A percentile compares a stretch with the other conserved stretches of the same genome.
Conservation (phyloP, 225 moss, liverwort and hornwort species). For the Polytrichum commune region DNA sequence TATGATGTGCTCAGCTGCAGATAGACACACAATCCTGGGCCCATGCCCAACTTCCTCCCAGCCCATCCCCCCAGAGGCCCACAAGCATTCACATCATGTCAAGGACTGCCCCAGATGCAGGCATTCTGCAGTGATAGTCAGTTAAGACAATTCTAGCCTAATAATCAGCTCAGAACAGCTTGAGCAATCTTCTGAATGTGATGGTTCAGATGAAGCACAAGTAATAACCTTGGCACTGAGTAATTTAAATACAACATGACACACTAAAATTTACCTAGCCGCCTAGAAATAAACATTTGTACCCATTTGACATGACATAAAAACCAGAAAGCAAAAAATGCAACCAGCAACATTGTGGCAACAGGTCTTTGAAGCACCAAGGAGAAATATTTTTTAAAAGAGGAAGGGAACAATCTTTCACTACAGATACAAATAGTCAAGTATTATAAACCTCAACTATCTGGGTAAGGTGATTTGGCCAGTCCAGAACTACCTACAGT, state of each 20-base stretch:
- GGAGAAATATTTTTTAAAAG: constrained; percentile 18
- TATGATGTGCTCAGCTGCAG: constrained; percentile 33
- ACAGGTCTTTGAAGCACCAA: constrained; percentile 5
- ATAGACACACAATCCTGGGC: constrained; percentile 35
- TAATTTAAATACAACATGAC: too few relatives aligned
- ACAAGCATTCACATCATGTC: constrained; percentile 33
- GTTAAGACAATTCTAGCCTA: neutral
- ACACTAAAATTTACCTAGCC: too few relatives aligned
- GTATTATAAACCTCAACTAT: constrained; percentile 39
- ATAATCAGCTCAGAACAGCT: neutral
- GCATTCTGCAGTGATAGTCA: neutral
- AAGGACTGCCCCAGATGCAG: constrained; percentile 26
- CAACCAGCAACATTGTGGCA: neutral
- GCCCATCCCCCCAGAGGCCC: constrained; percentile 22
- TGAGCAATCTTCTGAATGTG: neutral
- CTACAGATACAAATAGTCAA: constrained; percentile 31
- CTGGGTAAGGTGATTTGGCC: constrained; percentile 37
- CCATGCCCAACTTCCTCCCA: constrained; percentile 35
- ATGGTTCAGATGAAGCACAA: neutral
- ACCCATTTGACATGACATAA: neutral
- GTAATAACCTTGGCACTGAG: too few relatives aligned
- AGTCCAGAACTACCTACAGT: constrained; percentile 47
- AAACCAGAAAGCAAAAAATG: constrained; percentile 7
- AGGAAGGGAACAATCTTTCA: too few relatives aligned
- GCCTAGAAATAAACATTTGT: neutral